Conservation (phyloP, 805 yeast species). For the Candida patagonica region DNA sequence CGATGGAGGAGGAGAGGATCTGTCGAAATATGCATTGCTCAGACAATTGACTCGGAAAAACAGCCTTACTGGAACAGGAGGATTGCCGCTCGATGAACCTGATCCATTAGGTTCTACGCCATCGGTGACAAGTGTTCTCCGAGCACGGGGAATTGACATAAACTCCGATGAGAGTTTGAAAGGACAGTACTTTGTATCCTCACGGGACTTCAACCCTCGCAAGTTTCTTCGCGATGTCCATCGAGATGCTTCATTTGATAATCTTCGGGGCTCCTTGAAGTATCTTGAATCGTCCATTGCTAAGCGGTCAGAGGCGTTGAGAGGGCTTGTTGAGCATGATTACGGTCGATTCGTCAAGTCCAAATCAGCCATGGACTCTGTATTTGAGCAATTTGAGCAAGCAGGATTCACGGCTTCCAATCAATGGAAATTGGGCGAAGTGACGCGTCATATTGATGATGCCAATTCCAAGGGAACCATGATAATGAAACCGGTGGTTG, state of each 20-base stretch:
- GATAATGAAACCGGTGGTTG: conserved; percentile 50
- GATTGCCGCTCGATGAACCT: conserved; percentile 26
- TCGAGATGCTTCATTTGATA: conserved; percentile 42
- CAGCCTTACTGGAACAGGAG: conserved; percentile 1
- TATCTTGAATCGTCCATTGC: conserved; percentile 41
- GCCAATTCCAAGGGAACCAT: conserved; percentile 46
- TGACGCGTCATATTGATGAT: conserved; percentile 33
- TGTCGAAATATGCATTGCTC: conserved; percentile 17
- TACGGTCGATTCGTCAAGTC: conserved; percentile 56
- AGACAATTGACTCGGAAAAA: conserved; percentile 9
- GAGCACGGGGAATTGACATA: conserved; percentile 33
- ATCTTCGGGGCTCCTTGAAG: conserved; percentile 40
- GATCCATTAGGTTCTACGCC: conserved; percentile 54
- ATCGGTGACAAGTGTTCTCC: conserved; percentile 35
- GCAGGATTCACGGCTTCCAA: conserved; percentile 27
- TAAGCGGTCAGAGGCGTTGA: conserved; percentile 41
- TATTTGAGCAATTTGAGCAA: conserved; percentile 43
- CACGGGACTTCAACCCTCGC: conserved; percentile 50
- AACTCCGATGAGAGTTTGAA: conserved; percentile 28
- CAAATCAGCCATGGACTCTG: conserved; percentile 54
- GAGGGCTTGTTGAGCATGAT: conserved; percentile 46
- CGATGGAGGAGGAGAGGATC: conserved; percentile 4
- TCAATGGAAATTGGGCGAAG: conserved; percentile 27
- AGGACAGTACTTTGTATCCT: conserved; percentile 42
- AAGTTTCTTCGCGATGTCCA: conserved; percentile 49